These are phyloP conservation scores for Kingdonia uniflora DNA, from an alignment of 164 flowering plant species.

Conservation along the genomic window DNA sequence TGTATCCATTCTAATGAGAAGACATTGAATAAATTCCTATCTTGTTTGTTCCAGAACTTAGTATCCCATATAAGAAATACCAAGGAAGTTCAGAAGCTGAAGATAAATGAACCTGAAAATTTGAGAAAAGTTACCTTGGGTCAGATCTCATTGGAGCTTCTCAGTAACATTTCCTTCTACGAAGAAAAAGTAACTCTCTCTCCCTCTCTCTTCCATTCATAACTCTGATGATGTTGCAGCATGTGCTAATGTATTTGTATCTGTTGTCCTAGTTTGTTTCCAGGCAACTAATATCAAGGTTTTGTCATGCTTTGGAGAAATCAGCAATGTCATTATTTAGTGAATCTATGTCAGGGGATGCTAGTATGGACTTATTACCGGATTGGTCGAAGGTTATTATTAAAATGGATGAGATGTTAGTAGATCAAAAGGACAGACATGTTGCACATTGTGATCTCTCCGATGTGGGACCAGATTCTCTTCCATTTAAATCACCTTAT, in stretches of 20 bases:
- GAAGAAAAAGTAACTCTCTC: slow-evolving; percentile 51
- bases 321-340: slow-evolving; percentile 23
- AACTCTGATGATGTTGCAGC: not conserved
- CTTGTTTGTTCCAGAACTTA: slow-evolving; percentile 29
- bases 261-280: slow-evolving; percentile 52
- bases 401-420: slow-evolving; percentile 24
- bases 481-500: slow-evolving; percentile 9
- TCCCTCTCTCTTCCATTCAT: not conserved
- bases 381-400: slow-evolving; percentile 41
- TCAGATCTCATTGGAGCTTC: slow-evolving; percentile 46
- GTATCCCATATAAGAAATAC: slow-evolving; percentile 16
- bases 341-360: slow-evolving; percentile 11
- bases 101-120: slow-evolving; percentile 4
- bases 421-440: slow-evolving; percentile 10
- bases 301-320: slow-evolving; percentile 42
- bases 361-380: slow-evolving; percentile 30
- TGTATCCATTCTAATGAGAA: slow-evolving; percentile 52
- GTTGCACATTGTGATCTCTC: slow-evolving; percentile 5
- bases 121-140: slow-evolving; percentile 24
- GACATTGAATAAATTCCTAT: slow-evolving; percentile 57
- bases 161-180: slow-evolving; percentile 42
- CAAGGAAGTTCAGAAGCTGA: slow-evolving; percentile 4
- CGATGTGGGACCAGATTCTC: slow-evolving; percentile 2
- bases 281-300: slow-evolving; percentile 58
- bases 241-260: slow-evolving; percentile 13